phyloP scores from a whole-genome alignment of 305 asterid species.

The Fraxinus xanthoxyloides region DNA sequence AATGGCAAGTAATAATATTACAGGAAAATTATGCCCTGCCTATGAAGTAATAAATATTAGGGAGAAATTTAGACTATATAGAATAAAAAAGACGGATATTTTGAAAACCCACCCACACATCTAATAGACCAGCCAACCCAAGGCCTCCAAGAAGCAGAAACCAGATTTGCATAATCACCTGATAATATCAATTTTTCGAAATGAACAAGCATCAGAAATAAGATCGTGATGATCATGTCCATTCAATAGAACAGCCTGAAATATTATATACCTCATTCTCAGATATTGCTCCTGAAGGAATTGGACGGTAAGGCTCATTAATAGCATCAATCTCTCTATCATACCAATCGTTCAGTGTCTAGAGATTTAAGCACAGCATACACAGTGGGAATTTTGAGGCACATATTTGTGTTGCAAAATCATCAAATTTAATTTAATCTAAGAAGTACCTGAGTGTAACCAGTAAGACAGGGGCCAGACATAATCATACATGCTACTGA shows the following conservation, averaged over 20 bases:
- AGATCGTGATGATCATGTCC: background rate
- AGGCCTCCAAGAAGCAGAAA: constrained; percentile 89
- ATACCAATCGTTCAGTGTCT: constrained; percentile 96
- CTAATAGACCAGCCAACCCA: constrained; percentile 80
- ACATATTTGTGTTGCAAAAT: constrained; percentile 18
- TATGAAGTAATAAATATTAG: constrained; percentile 32
- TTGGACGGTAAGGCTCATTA: constrained; percentile 95
- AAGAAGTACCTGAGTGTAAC: constrained; percentile 81
- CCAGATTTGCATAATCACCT: constrained; percentile 98
- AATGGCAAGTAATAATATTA: constrained; percentile 77
- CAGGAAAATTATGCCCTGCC: constrained; percentile 89
- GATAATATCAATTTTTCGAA: constrained; percentile 26
- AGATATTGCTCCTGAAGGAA: constrained; percentile 87
- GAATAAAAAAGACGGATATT: background rate
- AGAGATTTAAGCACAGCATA: constrained; percentile 25
- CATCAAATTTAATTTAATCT: constrained; percentile 3
- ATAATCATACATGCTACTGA: constrained; percentile 82
- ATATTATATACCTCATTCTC: constrained; percentile 62
- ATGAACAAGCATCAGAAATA: constrained; percentile 5
- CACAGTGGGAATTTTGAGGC: constrained; percentile 21
- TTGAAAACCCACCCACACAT: constrained; percentile 79
- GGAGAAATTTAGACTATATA: constrained; percentile 5
- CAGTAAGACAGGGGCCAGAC: constrained; percentile 96
- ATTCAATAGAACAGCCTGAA: constrained; percentile 12
- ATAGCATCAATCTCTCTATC: constrained; percentile 97